Evolutionary conservation across 164 flowering plant genomes (phyloP), one percentile per base, ranked within the genome.

Genomic region (Protea cynaroides): DNA sequence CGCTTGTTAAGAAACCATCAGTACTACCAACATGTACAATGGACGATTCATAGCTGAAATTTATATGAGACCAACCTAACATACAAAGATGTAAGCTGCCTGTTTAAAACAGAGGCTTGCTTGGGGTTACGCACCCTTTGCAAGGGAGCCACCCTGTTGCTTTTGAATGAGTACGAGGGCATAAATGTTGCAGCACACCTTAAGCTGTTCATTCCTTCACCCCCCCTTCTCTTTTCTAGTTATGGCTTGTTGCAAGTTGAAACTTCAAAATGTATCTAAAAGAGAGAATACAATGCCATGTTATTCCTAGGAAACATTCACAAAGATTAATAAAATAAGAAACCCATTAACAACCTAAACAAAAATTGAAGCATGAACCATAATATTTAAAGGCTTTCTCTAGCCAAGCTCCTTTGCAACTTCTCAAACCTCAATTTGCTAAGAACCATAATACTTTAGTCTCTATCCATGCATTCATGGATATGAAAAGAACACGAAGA

Each of bases 221-320:
- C 29, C 99, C 99, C 64, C 29, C 99, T n/a, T n/a, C n/a, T n/a
- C 99, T 63, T 82, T 72, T n/a, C 99, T 97, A 18, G 84, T 86
- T 15, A 89, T 83, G 57, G 84, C 84, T 76, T 83, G 84, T 65
- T 84, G 79, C 76, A 95, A n/a, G n/a, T n/a, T n/a, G n/a, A n/a
- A n/a, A 58, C 73, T 86, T 95, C 71, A 84, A 96, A 46, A 90
- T 78, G 66, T 88, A 95, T 81, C 99, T 95, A 70, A 37, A 59
- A 56, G 8, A 46, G n/a, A 64, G 23, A 24, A 8, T 15, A 11
- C 29, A 29, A 22, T 40, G 46, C 14, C 52, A 49, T 15, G 52
- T 49, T 3, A 18, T 15, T 13, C 52, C 18, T 49, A 49, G 52
- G 19, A 4, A 49, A 49, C 18, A 49, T 49, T 49, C 5, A 15